Percentiles rank a stretch among this genome's conserved stretches.
phyloP scores from a whole-genome alignment of 768 basidiomycete species.

The Suillus ampliporus region DNA sequence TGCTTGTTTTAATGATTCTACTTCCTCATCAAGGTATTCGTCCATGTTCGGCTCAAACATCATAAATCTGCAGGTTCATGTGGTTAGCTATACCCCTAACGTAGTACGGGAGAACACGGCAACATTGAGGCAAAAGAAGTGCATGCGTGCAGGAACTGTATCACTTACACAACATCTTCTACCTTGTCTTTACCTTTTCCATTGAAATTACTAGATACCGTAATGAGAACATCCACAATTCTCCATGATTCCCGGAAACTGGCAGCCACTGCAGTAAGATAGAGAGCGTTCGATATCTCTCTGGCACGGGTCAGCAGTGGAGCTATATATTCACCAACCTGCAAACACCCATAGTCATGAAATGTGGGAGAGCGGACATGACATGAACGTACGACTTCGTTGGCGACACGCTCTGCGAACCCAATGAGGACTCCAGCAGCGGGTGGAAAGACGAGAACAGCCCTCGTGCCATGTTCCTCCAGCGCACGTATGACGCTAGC shows the following conservation, averaged over 20 bases:
- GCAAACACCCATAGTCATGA: conserved; percentile 10
- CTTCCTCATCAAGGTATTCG: conserved; percentile 95
- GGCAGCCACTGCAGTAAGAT: conserved; percentile 86
- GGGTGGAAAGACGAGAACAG: conserved; percentile 86
- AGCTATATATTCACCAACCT: conserved; percentile 89
- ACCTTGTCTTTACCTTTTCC: conserved; percentile 37
- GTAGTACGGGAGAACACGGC: conserved; percentile 3
- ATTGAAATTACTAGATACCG: conserved; percentile 46
- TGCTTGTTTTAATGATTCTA: conserved; percentile 75
- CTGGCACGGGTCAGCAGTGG: conserved; percentile 79
- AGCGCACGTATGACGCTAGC: conserved; percentile 66
- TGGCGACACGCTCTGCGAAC: conserved; percentile 85
- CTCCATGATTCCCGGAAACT: conserved; percentile 89
- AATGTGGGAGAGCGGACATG: conserved; percentile 14
- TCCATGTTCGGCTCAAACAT: conserved; percentile 99
- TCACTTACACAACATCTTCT: conserved; percentile 83
- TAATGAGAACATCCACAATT: conserved; percentile 77
- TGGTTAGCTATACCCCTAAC: conserved; percentile 4
- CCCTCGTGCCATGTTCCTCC: conserved; percentile 75
- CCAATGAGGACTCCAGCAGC: conserved; percentile 75
- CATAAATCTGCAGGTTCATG: conserved; percentile 60
- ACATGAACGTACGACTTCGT: conserved; percentile 70
- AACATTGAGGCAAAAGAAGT: conserved; percentile 19
- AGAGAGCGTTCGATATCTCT: conserved; percentile 70
- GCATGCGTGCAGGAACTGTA: conserved; percentile 6